Evolutionary conservation across 495 filamentous ascomycete genomes (phyloP), one percentile per base, ranked within the genome.

Genomic region (Aspergillus funiculosus): DNA sequence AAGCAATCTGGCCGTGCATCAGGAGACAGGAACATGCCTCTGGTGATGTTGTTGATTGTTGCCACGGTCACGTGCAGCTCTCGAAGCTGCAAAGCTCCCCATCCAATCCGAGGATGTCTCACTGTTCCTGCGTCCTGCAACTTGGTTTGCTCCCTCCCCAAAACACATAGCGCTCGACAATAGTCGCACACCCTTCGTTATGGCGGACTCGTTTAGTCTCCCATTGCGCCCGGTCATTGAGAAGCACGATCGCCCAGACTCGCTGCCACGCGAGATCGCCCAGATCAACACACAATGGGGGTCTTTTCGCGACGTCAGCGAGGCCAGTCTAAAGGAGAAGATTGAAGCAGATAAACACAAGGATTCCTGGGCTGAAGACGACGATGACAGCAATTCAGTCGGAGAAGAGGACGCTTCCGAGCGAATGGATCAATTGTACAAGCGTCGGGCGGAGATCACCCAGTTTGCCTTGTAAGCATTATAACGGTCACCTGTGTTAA

Each of bases 251-350:
- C 73, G 72, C 35, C 72, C 76, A n/a, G 77, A 81, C 43, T 75
- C 70, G 9, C 66, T 94, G 9, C 71, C 77, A n/a, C 76, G 81
- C 28, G 78, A 89, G 38, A 87, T 92, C 43, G 62, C 73, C 35
- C 82, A 87, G 43, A 83, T 91, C 64, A 87, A 85, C 58, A 63
- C 71, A 27, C 76, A 90, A 52, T 80, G 79, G 46, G 88, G 86
- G 19, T 79, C 81, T 6, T 90, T 94, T 50, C 79, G 83, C 25
- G 73, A 77, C 40, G 64, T 89, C 51, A 82, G 76, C 39, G 79
- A 85, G 60, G 74, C 75, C 25, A 68, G 75, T 13, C 57, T 89
- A 2, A 73, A 71, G 11, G 72, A 76, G 28, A 76, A 82, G 57
- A 79, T 86, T 25, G 70, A 73, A 26, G 67, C 72, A 17, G 67